These are phyloP conservation scores for Puccinia triticina DNA, from an alignment of 1,284 basidiomycete genomes.

Conservation along the genomic window DNA sequence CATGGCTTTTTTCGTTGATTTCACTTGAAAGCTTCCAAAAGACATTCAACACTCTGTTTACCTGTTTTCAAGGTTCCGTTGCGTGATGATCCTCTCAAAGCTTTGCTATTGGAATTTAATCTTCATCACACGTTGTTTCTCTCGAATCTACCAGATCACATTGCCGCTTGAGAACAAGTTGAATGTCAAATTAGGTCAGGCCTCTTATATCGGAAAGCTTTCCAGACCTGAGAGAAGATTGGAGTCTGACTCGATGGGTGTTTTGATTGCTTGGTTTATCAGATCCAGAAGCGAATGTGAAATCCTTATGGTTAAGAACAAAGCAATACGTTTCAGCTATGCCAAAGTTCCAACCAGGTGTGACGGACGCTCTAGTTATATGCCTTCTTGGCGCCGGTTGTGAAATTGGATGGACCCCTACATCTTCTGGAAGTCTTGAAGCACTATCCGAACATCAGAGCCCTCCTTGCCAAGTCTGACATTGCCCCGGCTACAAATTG, in stretches of 20 bases:
- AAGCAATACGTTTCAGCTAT: constrained; percentile 93
- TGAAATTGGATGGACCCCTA: constrained; percentile 80
- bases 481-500: too few relatives aligned
- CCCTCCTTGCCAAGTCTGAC: too few relatives aligned
- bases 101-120: constrained; percentile 72
- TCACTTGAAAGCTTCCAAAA: background rate
- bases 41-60: constrained; percentile 1
- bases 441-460: too few relatives aligned
- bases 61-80: constrained; percentile 66
- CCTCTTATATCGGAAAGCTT: background rate
- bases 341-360: constrained; percentile 88
- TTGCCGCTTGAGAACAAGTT: constrained; percentile 64
- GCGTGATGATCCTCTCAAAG: constrained; percentile 75
- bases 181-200: constrained; percentile 66
- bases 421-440: too few relatives aligned
- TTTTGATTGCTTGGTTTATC: constrained; percentile 25
- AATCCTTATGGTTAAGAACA: constrained; percentile 92
- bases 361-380: constrained; percentile 85
- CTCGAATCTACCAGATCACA: constrained; percentile 77
- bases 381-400: constrained; percentile 83
- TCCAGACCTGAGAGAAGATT: background rate
- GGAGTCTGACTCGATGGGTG: background rate
- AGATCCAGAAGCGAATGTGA: constrained; percentile 89
- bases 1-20: background rate
- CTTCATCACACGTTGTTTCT: background rate